Evolutionary conservation across 495 filamentous ascomycete species (phyloP).

Genomic region (Penicillium coprophilum): DNA sequence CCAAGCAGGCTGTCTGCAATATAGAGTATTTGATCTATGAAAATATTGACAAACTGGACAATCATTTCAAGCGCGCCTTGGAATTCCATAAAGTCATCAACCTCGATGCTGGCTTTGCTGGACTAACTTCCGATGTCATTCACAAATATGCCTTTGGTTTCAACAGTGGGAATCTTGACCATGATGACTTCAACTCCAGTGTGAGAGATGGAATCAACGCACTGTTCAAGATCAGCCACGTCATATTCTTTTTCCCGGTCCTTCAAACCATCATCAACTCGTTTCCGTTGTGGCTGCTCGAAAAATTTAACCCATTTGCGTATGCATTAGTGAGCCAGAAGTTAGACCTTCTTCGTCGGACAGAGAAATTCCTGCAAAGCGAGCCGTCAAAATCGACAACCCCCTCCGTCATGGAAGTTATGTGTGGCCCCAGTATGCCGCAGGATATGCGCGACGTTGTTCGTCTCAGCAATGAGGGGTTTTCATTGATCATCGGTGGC

Average conservation of each 20-base stretch:
- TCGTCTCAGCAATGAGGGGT: conserved; percentile 42
- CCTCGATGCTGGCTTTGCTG: conserved; percentile 28
- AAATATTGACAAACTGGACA: conserved; percentile 18
- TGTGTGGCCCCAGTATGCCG: conserved; percentile 16
- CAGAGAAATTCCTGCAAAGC: conserved; percentile 8
- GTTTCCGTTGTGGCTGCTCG: conserved; percentile 16
- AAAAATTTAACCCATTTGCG: conserved; percentile 12
- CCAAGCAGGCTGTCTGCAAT: conserved; percentile 22
- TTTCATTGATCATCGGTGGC: conserved; percentile 40
- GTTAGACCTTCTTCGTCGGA: conserved; percentile 7
- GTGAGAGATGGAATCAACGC: conserved; percentile 27
- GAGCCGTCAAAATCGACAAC: not conserved
- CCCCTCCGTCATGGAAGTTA: conserved; percentile 13
- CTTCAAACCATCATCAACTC: conserved; percentile 15
- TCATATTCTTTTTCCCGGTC: conserved; percentile 23
- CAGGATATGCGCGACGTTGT: conserved; percentile 16
- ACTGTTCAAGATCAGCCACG: conserved; percentile 17
- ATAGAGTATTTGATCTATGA: conserved; percentile 17
- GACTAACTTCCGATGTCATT: conserved; percentile 30
- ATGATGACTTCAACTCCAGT: conserved; percentile 23
- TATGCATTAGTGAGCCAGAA: conserved; percentile 18
- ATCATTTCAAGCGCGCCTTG: conserved; percentile 14
- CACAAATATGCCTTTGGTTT: conserved; percentile 28
- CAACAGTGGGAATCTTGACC: conserved; percentile 25
- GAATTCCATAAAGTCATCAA: conserved; percentile 15